Percentiles rank a stretch among this genome's conserved stretches.
Evolutionary conservation across 148 eudicot species (phyloP).

Genomic region (Camellia sinensis): DNA sequence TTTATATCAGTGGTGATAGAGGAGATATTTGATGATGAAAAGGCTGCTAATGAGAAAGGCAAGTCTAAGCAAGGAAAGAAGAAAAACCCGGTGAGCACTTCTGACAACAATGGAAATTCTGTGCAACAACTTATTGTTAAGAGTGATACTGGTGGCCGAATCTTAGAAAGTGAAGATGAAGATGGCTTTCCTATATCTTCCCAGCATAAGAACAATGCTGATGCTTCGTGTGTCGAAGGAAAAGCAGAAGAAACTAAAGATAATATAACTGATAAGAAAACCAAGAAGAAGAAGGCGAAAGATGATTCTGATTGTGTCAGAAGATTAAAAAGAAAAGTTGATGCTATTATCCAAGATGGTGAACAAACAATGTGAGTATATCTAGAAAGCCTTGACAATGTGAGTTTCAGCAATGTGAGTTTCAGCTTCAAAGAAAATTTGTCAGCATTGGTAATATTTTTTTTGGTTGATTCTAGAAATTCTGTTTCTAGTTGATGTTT

Average conservation of each 20-base stretch:
- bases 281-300: constrained; percentile 40
- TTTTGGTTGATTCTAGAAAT: not conserved
- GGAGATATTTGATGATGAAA: constrained; percentile 79
- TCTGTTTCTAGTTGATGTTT: not conserved
- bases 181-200: constrained; percentile 83
- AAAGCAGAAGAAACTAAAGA: constrained; percentile 21
- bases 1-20: constrained; percentile 68
- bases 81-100: constrained; percentile 30
- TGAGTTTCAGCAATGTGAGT: too few species aligned
- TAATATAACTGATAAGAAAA: constrained; percentile 24
- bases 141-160: constrained; percentile 24
- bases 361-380: constrained; percentile 47
- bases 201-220: constrained; percentile 29
- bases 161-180: constrained; percentile 89
- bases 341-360: constrained; percentile 35
- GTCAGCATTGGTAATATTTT: not conserved
- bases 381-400: too few species aligned
- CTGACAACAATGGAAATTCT: constrained; percentile 28
- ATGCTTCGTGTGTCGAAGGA: constrained; percentile 22
- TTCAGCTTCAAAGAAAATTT: not conserved
- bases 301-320: constrained; percentile 25
- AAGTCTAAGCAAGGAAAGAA: constrained; percentile 41
- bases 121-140: constrained; percentile 43
- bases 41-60: constrained; percentile 44
- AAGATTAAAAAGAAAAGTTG: constrained; percentile 61